phyloP scores from a whole-genome alignment of 2,329 filamentous ascomycete species.

The Penicillium sp. region DNA sequence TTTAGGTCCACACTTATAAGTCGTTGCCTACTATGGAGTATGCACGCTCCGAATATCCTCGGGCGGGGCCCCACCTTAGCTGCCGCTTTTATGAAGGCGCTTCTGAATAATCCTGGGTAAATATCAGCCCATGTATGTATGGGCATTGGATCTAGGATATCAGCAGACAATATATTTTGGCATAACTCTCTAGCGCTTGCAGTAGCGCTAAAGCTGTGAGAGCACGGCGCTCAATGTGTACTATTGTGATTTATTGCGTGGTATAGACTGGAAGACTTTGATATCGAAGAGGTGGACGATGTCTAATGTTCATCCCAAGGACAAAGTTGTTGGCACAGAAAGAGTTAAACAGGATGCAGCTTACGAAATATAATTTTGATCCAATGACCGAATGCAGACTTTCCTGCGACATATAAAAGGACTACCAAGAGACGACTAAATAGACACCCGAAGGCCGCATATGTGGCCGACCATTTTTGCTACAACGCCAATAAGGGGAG shows the following conservation, averaged over 20 bases:
- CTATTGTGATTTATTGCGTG: not conserved
- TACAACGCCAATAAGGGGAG: too few relatives aligned
- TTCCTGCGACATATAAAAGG: too few relatives aligned
- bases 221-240: not conserved
- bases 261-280: too few relatives aligned
- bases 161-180: not conserved
- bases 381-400: too few relatives aligned
- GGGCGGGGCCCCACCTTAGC: not conserved
- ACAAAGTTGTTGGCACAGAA: too few relatives aligned
- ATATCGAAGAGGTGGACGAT: too few relatives aligned
- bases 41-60: not conserved
- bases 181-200: not conserved
- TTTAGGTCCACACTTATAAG: not conserved
- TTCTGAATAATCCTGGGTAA: not conserved
- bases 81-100: slow-evolving; percentile 1
- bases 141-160: not conserved
- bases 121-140: not conserved
- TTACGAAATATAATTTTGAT: too few relatives aligned
- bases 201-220: not conserved
- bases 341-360: too few relatives aligned
- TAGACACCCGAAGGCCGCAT: too few relatives aligned
- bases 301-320: too few relatives aligned
- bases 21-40: not conserved
- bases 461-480: not conserved
- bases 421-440: too few relatives aligned